Base-by-base conservation (phyloP, 169 alveolate genomes). In the Eimeria zaria region DNA sequence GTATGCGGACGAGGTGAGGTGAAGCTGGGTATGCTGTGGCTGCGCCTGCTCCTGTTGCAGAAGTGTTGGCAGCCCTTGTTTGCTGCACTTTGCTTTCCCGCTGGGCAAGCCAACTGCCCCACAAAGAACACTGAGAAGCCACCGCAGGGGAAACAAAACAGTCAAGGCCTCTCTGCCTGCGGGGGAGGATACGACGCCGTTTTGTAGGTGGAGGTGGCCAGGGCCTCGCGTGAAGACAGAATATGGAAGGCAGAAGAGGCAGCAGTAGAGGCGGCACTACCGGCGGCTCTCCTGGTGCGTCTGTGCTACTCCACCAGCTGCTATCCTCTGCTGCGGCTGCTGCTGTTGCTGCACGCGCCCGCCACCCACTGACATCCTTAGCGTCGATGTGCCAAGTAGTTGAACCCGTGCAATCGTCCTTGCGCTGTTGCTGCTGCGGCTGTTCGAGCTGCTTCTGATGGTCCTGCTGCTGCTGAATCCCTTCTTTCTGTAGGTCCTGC, bases 181-280 rank as follows among this genome's bases (percentile, higher is more conserved):
- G 69, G 30, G 74, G 27, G 11, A 39, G 51, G 14, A 81, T 51
- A 18, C 91, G 71, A 6, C 73, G 91, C 74, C 91, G 24, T 48
- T 81, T 81, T n/a, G 91, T 39, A 36, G 91, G 91, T 20, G 91
- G 91, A 14, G 91, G 91, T 12, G 91, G 91, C 91, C 91, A 81
- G 22, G 91, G 91, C 91, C 73, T 27, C 53, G 91, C 91, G 30
- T 81, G 91, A 30, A 81, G 51, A n/a, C 51, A 48, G 74, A 53
- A 81, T n/a, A 81, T 81, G 30, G 91, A 81, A n/a, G 91, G 88
- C 67, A 78, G 88, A 16, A 78, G 88, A 36, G 88, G 88, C n/a
- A 78, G 64, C 67, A 78, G 88, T 67, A 64, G 27, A 64, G 91
- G 53, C 24, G 91, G 91, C 91, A 81, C 91, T 7, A 81, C 91